Evolutionary conservation across 1,284 basidiomycete genomes (phyloP), one percentile per base, ranked within the genome.

Genomic region (Heterobasidion irregulare): DNA sequence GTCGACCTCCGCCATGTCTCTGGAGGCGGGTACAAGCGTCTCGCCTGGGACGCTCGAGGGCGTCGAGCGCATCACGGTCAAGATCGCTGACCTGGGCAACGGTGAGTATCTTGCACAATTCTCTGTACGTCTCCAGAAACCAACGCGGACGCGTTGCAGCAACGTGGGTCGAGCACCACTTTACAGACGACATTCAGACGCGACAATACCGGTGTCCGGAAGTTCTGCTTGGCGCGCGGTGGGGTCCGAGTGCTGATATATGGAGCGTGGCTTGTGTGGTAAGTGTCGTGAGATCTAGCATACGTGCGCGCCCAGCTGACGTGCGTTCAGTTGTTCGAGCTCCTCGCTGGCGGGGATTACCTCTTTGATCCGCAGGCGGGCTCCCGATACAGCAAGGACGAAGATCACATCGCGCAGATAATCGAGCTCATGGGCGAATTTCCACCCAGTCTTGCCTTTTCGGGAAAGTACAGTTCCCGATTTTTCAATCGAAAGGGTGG

Each of bases 381-480:
- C 4, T 82, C 84, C 41, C 76, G 85, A 36, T 90, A 89, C 61
- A 89, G 86, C 74, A 97, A 98, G 72, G 97, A 99, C 71, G 96
- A 99, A 70, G 97, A 99, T 68, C 96, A 99, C 67, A 93, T 99
- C 58, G 96, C 97, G 5, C 96, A 99, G 74, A 93, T 99, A 64
- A 94, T 98, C 71, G 97, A 99, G 73, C 79, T 99, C 15, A 77
- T 98, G 63, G 97, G 96, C 53, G 93, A 97, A 65, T 77, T 92
- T 51, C 92, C 95, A 10, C 88, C 88, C 65, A 78, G 76, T 53
- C 75, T 99, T 49, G 93, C 94, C 2, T 84, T 97, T 63, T 83
- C 85, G 2, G 97, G 97, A 49, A 98, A 97, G 70, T 98, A 98
- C 74, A 90, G 86, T 60, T 83, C 85, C 54, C 95, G 98, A 68